Conservation (phyloP, 2,329 filamentous ascomycete genomes). For the Monilinia fructicola region DNA sequence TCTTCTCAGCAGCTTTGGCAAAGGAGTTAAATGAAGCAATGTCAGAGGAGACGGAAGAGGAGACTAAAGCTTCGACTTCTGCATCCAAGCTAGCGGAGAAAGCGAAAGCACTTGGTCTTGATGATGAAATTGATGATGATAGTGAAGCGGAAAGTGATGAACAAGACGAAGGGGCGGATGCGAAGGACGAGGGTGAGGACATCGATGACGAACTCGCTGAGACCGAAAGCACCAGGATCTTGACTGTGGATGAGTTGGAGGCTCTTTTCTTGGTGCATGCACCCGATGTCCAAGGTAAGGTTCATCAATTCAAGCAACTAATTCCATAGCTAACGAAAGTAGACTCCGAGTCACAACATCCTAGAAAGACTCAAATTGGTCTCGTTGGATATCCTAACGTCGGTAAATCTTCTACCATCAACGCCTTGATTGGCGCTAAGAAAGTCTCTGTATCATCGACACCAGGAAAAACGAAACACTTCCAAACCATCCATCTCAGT, state of each 20-base stretch:
- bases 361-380: conserved; percentile 80
- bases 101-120: conserved; percentile 44
- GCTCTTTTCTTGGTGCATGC: conserved; percentile 79
- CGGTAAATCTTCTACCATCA: conserved; percentile 98
- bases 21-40: conserved; percentile 82
- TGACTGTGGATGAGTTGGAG: conserved; percentile 92
- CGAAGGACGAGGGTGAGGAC: conserved; percentile 38
- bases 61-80: conserved; percentile 25
- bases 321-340: conserved; percentile 32
- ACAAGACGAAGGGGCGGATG: conserved; percentile 37
- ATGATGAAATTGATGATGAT: conserved; percentile 38
- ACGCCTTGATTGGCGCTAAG: conserved; percentile 95
- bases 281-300: conserved; percentile 56
- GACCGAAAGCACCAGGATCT: conserved; percentile 65
- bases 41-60: conserved; percentile 42
- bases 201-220: conserved; percentile 38
- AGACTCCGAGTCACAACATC: conserved; percentile 48
- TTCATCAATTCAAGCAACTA: neutral
- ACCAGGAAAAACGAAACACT: conserved; percentile 98
- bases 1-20: conserved; percentile 92
- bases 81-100: conserved; percentile 39
- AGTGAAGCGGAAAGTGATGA: conserved; percentile 35
- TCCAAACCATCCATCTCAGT: conserved; percentile 95
- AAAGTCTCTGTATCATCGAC: conserved; percentile 98
- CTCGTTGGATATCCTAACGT: conserved; percentile 98